Evolutionary conservation across 2,329 filamentous ascomycete species (phyloP).

Genomic region (Elsinoe fawcettii): DNA sequence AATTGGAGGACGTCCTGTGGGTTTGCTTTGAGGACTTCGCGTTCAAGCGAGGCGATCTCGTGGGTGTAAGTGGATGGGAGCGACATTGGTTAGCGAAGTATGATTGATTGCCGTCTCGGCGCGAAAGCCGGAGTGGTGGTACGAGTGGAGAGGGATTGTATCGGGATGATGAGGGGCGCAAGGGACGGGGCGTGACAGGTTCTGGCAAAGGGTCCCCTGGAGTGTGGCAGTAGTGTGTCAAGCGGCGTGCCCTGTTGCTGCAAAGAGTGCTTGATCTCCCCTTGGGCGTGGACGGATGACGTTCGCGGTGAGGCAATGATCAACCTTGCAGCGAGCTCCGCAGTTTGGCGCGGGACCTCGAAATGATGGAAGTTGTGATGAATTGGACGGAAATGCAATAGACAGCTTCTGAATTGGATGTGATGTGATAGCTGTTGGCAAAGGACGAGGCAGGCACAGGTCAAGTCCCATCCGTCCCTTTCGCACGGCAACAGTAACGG

Average conservation of each 20-base stretch:
- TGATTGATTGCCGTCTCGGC: constrained; percentile 15
- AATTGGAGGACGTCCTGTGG: constrained; percentile 61
- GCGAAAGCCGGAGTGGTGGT: constrained; percentile 13
- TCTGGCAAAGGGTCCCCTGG: background rate
- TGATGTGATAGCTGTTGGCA: background rate
- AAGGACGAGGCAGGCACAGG: constrained; percentile 3
- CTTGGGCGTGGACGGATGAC: background rate
- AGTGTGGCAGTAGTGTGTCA: too few relatives aligned
- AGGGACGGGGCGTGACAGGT: constrained; percentile 14
- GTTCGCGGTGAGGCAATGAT: constrained; percentile 12
- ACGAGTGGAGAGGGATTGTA: constrained; percentile 14
- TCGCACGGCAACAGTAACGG: constrained; percentile 15
- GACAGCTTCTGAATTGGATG: background rate
- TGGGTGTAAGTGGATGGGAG: constrained; percentile 51
- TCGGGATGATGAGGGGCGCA: constrained; percentile 13
- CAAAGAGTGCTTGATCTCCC: background rate
- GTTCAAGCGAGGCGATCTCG: constrained; percentile 57
- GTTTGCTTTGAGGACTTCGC: constrained; percentile 51
- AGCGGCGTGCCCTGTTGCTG: background rate
- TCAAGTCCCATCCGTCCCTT: background rate
- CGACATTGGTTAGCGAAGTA: constrained; percentile 14
- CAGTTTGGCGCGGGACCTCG: background rate
- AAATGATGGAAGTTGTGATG: background rate
- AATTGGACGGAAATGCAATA: background rate
- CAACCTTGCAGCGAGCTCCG: constrained; percentile 10